Conservation (phyloP, 1,284 basidiomycete genomes). For the Xerocomus minutiporus region DNA sequence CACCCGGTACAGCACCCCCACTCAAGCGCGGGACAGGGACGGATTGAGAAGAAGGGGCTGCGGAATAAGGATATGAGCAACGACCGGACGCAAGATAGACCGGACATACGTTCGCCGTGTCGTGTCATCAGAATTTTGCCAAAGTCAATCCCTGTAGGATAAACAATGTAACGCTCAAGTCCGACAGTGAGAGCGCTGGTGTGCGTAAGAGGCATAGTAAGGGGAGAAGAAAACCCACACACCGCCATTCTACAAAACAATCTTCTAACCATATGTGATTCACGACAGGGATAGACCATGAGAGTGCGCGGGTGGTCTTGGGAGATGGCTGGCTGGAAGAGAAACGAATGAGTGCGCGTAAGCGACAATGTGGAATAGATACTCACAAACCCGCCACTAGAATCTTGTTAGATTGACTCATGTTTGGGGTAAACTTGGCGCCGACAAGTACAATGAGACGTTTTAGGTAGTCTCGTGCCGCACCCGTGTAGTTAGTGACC, state of each 20-base stretch:
- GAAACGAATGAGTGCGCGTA: neutral
- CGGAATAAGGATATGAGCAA: neutral
- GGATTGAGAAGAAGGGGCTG: slow-evolving; percentile 14
- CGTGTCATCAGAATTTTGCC: slow-evolving; percentile 48
- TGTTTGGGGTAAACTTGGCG: slow-evolving; percentile 74
- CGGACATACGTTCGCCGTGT: slow-evolving; percentile 43
- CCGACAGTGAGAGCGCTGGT: slow-evolving; percentile 49
- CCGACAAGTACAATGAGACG: slow-evolving; percentile 75
- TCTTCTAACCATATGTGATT: slow-evolving; percentile 90
- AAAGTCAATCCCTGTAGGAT: slow-evolving; percentile 66
- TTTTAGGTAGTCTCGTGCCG: slow-evolving; percentile 81
- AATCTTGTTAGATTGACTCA: slow-evolving; percentile 67
- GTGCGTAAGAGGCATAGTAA: neutral
- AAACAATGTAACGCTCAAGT: slow-evolving; percentile 61
- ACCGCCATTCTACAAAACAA: slow-evolving; percentile 73
- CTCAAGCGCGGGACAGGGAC: slow-evolving; percentile 16
- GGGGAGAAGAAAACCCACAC: neutral
- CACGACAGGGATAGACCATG: slow-evolving; percentile 82
- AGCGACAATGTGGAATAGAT: neutral
- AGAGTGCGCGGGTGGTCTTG: slow-evolving; percentile 57
- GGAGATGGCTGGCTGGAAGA: slow-evolving; percentile 21
- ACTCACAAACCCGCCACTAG: slow-evolving; percentile 79
- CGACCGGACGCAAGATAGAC: neutral
- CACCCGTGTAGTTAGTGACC: slow-evolving; percentile 84
- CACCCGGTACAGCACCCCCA: slow-evolving; percentile 25